Evolutionary conservation across 2,329 filamentous ascomycete genomes (phyloP).

Genomic region (Orbilia quercus): DNA sequence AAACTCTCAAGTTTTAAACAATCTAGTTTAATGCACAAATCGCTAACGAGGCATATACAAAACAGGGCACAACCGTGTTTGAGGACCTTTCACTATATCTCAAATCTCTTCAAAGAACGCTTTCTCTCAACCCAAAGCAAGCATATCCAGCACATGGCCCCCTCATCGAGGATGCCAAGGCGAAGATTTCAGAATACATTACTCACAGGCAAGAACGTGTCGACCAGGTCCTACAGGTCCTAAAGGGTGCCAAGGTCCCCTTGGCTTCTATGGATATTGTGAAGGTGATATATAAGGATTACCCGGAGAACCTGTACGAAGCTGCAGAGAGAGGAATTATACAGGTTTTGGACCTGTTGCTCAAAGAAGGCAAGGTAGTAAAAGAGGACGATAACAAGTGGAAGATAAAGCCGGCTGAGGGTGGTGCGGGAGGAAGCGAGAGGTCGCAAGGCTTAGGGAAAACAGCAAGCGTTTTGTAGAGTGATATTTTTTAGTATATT

Average conservation of each 20-base stretch:
- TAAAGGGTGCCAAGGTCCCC: constrained; percentile 64
- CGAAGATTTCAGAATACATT: constrained; percentile 84
- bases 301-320: constrained; percentile 78
- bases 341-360: constrained; percentile 83
- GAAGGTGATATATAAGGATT: constrained; percentile 84
- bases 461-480: constrained; percentile 49
- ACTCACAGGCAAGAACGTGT: constrained; percentile 82
- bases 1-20: background rate
- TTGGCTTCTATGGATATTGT: constrained; percentile 81
- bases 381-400: constrained; percentile 34
- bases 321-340: constrained; percentile 80
- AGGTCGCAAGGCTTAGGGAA: constrained; percentile 55
- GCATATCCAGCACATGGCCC: constrained; percentile 91
- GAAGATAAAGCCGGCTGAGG: constrained; percentile 57
- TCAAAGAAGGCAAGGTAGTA: constrained; percentile 75
- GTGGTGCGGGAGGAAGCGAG: constrained; percentile 56
- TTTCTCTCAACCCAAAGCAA: constrained; percentile 67
- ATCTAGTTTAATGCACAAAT: background rate
- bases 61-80: constrained; percentile 83
- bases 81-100: constrained; percentile 79
- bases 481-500: no score
- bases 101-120: constrained; percentile 76
- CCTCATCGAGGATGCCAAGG: constrained; percentile 77
- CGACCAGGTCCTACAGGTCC: constrained; percentile 76
- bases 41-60: background rate